A percentile compares a stretch with the other conserved stretches of the same genome.
These are phyloP conservation scores for Castanea crenata DNA, from an alignment of 306 rosid species.

Conservation along the genomic window DNA sequence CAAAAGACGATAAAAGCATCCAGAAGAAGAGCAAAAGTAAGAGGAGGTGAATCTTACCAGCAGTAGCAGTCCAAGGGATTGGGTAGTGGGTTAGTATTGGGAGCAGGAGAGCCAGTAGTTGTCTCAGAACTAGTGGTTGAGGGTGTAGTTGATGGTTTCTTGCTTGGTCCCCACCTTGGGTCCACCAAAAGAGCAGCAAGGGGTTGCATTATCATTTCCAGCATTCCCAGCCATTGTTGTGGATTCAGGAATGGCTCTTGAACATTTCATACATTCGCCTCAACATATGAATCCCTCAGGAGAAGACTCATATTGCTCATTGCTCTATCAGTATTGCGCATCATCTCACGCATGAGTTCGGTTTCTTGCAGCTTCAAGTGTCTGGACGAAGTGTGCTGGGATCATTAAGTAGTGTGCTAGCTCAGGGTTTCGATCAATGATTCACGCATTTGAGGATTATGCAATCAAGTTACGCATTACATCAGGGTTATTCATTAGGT, in stretches of 20 bases:
- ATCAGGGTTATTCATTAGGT: slow-evolving; percentile 65
- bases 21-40: slow-evolving; percentile 10
- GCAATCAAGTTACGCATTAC: slow-evolving; percentile 72
- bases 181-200: slow-evolving; percentile 48
- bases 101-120: slow-evolving; percentile 56
- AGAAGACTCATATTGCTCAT: slow-evolving; percentile 90
- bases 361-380: slow-evolving; percentile 86
- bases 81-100: slow-evolving; percentile 89
- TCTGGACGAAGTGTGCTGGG: slow-evolving; percentile 83
- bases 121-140: slow-evolving; percentile 59
- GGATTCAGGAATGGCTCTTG: slow-evolving; percentile 88
- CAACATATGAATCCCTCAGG: slow-evolving; percentile 92
- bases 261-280: slow-evolving; percentile 94
- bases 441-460: slow-evolving; percentile 88
- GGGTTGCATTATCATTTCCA: slow-evolving; percentile 49
- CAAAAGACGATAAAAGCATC: neutral
- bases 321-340: slow-evolving; percentile 90
- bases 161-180: slow-evolving; percentile 53
- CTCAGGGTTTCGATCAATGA: slow-evolving; percentile 84
- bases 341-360: slow-evolving; percentile 97
- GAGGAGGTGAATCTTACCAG: slow-evolving; percentile 45
- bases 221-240: slow-evolving; percentile 77
- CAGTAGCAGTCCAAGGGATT: slow-evolving; percentile 82
- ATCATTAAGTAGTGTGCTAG: slow-evolving; percentile 83
- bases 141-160: slow-evolving; percentile 49